Evolutionary conservation across 192 early-diverging fungal species (phyloP).

Genomic region (Pecoramyces ruminantium): DNA sequence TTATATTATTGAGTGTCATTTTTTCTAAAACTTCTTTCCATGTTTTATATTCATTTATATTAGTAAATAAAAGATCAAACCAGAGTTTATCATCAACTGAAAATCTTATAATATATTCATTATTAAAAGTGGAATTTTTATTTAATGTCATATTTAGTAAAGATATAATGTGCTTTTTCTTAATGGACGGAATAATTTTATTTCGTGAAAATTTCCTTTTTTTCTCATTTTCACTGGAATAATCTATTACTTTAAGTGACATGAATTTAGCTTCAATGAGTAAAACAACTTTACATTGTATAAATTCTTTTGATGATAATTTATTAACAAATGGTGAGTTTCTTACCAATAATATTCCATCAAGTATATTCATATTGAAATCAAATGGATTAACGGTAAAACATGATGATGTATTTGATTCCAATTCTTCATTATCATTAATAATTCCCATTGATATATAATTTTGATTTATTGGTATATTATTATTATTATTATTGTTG

Average conservation of each 20-base stretch:
- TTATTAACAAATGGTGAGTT: neutral
- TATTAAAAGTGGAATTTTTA: neutral
- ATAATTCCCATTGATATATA: no score
- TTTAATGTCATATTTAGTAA: neutral
- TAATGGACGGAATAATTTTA: neutral
- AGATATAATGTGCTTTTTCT: neutral
- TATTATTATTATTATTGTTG: no score
- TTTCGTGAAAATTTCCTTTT: neutral
- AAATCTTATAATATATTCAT: neutral
- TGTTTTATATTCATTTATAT: neutral
- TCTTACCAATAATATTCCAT: neutral
- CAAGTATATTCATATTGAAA: neutral
- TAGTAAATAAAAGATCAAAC: neutral
- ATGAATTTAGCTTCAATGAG: neutral
- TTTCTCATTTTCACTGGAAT: neutral
- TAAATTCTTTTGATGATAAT: neutral
- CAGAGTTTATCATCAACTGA: neutral
- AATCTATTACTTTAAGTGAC: neutral
- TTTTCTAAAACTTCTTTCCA: neutral
- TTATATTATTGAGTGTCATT: neutral
- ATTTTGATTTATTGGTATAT: no score
- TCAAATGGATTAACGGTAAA: neutral
- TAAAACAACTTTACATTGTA: neutral
- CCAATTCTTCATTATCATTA: neutral
- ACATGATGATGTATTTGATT: neutral